phyloP scores from a whole-genome alignment of 352 stramenopile genomes.

The Pythium monospermum region DNA sequence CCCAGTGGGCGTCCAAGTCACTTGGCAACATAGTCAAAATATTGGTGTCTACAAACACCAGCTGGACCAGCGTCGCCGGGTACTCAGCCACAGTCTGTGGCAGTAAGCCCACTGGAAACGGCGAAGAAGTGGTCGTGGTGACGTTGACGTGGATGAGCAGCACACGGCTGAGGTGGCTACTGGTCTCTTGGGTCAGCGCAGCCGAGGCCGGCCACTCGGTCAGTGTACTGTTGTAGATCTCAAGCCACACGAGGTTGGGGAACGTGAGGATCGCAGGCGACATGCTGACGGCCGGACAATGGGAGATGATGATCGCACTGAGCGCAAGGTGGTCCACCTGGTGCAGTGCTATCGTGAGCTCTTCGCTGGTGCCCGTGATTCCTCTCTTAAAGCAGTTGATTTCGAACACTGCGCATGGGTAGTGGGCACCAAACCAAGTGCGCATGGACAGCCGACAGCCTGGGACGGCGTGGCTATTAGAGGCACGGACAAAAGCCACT shows the following conservation, averaged over 20 bases:
- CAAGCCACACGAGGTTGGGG: slow-evolving; percentile 5
- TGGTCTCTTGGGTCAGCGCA: not conserved
- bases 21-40: not conserved
- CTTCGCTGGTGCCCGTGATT: not conserved
- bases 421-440: not conserved
- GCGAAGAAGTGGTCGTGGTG: no score
- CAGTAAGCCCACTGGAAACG: not conserved
- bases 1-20: not conserved
- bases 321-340: not conserved
- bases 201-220: not conserved
- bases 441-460: slow-evolving; percentile 4
- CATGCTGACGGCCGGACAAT: slow-evolving; percentile 8
- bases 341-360: not conserved
- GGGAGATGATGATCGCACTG: not conserved
- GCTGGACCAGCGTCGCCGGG: not conserved
- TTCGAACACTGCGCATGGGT: slow-evolving; percentile 2
- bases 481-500: not conserved
- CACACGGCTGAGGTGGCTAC: not conserved
- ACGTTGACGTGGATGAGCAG: not conserved
- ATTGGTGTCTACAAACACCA: slow-evolving; percentile 1
- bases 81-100: not conserved
- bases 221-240: slow-evolving; percentile 7
- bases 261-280: slow-evolving; percentile 7
- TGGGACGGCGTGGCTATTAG: not conserved
- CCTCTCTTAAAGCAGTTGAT: slow-evolving; percentile 4